Evolutionary conservation across 2,329 filamentous ascomycete genomes (phyloP).

Genomic region (Dactylellina drechsleri): DNA sequence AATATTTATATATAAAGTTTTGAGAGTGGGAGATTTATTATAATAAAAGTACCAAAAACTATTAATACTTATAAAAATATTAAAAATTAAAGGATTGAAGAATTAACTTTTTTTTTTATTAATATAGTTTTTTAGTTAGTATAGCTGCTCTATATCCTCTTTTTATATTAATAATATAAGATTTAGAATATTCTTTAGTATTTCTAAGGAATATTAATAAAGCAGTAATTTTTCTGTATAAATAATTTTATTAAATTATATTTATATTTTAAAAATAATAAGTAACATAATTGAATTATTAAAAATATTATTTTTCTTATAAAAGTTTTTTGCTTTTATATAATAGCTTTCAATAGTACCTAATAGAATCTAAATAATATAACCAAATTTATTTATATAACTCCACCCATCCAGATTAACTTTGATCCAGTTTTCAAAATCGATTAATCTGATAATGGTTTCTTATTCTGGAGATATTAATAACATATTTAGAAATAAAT

Average conservation of each 20-base stretch:
- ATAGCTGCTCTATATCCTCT: slow-evolving; percentile 65
- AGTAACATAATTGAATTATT: slow-evolving; percentile 68
- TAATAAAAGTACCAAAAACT: slow-evolving; percentile 67
- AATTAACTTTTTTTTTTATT: slow-evolving; percentile 53
- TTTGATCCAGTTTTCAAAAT: slow-evolving; percentile 58
- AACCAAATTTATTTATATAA: slow-evolving; percentile 36
- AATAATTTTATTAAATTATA: slow-evolving; percentile 67
- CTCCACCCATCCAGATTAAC: slow-evolving; percentile 66
- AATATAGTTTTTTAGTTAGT: slow-evolving; percentile 65
- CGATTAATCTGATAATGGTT: slow-evolving; percentile 13
- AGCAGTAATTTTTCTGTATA: slow-evolving; percentile 62
- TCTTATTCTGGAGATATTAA: not conserved
- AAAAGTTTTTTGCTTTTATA: slow-evolving; percentile 50
- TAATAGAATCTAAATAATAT: slow-evolving; percentile 55
- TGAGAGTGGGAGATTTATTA: slow-evolving; percentile 62
- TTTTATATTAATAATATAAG: slow-evolving; percentile 63
- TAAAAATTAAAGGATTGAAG: slow-evolving; percentile 61
- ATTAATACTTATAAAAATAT: slow-evolving; percentile 55
- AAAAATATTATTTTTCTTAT: slow-evolving; percentile 61
- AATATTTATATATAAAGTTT: slow-evolving; percentile 57
- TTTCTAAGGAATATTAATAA: slow-evolving; percentile 64
- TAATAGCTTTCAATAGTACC: slow-evolving; percentile 61
- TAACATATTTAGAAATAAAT: too few relatives aligned
- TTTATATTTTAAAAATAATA: slow-evolving; percentile 70
- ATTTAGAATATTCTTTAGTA: slow-evolving; percentile 63